Percentiles rank a stretch among this genome's conserved stretches.
Evolutionary conservation across 306 rosid genomes (phyloP).

Genomic region (Prunus armeniaca): DNA sequence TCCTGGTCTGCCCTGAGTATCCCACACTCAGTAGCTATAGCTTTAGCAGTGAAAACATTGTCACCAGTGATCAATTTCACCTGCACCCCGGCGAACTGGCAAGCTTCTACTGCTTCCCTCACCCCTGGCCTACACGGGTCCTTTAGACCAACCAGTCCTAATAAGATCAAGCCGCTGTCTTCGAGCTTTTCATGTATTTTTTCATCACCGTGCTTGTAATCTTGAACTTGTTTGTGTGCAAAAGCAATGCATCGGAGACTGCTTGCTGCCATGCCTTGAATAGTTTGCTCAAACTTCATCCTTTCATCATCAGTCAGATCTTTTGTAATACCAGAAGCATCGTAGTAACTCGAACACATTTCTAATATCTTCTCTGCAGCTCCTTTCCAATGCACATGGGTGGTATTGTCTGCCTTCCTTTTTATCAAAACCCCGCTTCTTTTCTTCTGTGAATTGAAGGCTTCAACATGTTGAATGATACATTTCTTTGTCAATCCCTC

Average conservation of each 20-base stretch:
- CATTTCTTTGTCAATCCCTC: conserved; percentile 2
- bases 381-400: conserved; percentile 45
- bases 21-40: conserved; percentile 34
- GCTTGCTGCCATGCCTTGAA: conserved; percentile 39
- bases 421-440: conserved; percentile 28
- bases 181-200: background rate
- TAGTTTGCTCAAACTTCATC: conserved; percentile 13
- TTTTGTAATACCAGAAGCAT: conserved; percentile 17
- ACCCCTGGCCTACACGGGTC: conserved; percentile 33
- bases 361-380: conserved; percentile 32
- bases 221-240: conserved; percentile 27
- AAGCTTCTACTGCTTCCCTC: conserved; percentile 30
- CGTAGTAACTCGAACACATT: conserved; percentile 35
- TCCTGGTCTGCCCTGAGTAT: conserved; percentile 18
- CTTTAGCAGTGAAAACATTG: conserved; percentile 32
- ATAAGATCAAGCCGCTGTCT: conserved; percentile 19
- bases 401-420: conserved; percentile 23
- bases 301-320: conserved; percentile 16
- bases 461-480: conserved; percentile 31
- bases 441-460: conserved; percentile 45
- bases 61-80: conserved; percentile 37
- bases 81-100: conserved; percentile 21
- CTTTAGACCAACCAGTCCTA: conserved; percentile 32
- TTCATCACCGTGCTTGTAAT: background rate
- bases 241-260: conserved; percentile 39